Evolutionary conservation across 2,329 filamentous ascomycete genomes (phyloP).

Genomic region (Escovopsis sp.): DNA sequence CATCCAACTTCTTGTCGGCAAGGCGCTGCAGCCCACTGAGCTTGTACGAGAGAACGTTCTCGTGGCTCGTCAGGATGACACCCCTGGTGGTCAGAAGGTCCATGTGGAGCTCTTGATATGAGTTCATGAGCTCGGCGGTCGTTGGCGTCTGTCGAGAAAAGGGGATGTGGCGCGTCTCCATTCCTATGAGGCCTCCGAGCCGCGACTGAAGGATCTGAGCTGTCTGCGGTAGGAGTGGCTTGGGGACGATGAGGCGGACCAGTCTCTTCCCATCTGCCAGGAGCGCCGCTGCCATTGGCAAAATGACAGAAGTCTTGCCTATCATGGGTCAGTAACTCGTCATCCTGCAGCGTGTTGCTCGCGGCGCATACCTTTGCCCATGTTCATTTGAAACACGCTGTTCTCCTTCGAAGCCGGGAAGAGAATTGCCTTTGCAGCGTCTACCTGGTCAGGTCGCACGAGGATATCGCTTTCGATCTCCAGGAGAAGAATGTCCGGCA

Average conservation of each 20-base stretch:
- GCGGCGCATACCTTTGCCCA: constrained; percentile 37
- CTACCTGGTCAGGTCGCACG: constrained; percentile 44
- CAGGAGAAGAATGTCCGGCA: constrained; percentile 49
- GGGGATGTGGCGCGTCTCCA: constrained; percentile 38
- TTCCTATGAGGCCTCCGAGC: constrained; percentile 37
- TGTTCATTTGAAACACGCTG: constrained; percentile 50
- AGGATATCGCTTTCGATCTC: constrained; percentile 51
- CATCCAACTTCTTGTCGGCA: constrained; percentile 25
- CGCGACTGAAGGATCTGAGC: constrained; percentile 38
- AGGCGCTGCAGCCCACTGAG: constrained; percentile 44
- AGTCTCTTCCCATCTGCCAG: constrained; percentile 31
- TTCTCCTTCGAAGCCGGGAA: constrained; percentile 34
- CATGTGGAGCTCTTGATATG: constrained; percentile 15
- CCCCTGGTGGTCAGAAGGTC: constrained; percentile 28
- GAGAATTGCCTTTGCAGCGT: constrained; percentile 46
- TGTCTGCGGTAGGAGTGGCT: constrained; percentile 40
- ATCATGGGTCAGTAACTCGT: neutral
- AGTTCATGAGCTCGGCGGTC: neutral
- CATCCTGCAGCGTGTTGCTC: neutral
- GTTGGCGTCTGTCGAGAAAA: constrained; percentile 34
- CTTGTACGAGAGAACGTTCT: constrained; percentile 50
- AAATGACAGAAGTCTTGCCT: constrained; percentile 43
- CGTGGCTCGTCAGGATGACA: constrained; percentile 44
- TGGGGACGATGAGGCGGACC: constrained; percentile 38
- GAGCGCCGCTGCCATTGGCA: constrained; percentile 32